Percentiles rank a stretch among this genome's conserved stretches.
Conservation (phyloP, 768 basidiomycete species). For the Phylloporus sp. region DNA sequence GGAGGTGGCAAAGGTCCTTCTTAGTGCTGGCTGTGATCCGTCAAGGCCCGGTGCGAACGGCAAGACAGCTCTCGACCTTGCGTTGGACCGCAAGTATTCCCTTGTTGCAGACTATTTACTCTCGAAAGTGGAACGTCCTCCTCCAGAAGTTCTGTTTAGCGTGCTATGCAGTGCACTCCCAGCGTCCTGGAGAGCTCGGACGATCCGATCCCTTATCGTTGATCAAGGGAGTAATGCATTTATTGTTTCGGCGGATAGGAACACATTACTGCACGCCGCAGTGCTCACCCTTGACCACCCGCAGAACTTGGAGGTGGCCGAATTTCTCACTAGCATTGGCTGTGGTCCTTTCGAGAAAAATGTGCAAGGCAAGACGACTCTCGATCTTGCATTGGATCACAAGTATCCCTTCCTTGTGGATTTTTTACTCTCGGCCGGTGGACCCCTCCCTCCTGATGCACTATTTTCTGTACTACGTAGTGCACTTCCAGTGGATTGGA, state of each 20-base stretch:
- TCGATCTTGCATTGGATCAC: constrained; percentile 5
- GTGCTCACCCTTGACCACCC: neutral
- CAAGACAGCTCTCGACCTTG: neutral
- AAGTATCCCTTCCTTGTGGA: neutral
- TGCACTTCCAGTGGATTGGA: neutral
- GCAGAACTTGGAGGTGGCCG: neutral
- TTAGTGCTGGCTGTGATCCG: neutral
- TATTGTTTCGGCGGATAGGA: neutral
- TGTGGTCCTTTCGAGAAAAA: neutral
- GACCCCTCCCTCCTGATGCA: neutral
- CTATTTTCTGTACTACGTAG: neutral
- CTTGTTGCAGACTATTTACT: neutral
- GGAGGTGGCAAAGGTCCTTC: no score
- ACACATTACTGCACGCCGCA: neutral
- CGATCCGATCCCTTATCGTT: neutral
- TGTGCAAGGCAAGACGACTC: neutral
- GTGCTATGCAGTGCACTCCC: neutral
- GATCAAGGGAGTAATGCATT: neutral
- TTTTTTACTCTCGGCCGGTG: neutral
- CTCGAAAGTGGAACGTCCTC: neutral
- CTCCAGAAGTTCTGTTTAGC: neutral
- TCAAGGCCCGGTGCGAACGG: neutral
- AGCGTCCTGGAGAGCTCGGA: neutral
- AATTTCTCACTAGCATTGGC: constrained; percentile 2
- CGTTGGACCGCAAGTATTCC: neutral